A percentile compares a stretch with the other conserved stretches of the same genome.
These are phyloP conservation scores for Cantharellus anzutake DNA, from an alignment of 768 basidiomycete species.

Conservation along the genomic window DNA sequence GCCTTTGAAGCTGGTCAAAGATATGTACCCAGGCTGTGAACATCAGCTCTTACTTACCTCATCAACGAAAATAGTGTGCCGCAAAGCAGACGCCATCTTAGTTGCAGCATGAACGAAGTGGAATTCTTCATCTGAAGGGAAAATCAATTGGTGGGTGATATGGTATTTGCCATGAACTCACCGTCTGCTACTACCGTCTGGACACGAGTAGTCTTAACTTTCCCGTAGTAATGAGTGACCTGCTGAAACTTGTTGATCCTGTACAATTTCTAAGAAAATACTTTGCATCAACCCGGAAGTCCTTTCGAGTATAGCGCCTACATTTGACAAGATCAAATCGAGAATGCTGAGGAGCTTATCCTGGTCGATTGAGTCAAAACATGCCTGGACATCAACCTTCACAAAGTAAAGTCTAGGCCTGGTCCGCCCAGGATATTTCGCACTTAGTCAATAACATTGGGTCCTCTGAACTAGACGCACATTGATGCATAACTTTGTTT, in stretches of 20 bases:
- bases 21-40: no score
- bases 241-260: constrained; percentile 51
- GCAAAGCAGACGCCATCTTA: constrained; percentile 42
- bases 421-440: neutral
- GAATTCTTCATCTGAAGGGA: constrained; percentile 43
- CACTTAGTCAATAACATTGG: neutral
- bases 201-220: constrained; percentile 34
- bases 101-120: constrained; percentile 56
- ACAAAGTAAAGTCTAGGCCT: constrained; percentile 89
- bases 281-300: neutral
- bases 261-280: constrained; percentile 41
- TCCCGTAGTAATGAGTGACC: constrained; percentile 35
- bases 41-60: constrained; percentile 27
- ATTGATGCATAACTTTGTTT: constrained; percentile 26
- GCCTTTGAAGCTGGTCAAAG: no score
- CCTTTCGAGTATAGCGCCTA: constrained; percentile 13
- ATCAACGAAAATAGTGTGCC: constrained; percentile 72
- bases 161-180: constrained; percentile 12
- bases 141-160: neutral
- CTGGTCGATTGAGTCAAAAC: constrained; percentile 94
- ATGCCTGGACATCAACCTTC: constrained; percentile 89
- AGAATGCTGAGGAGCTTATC: constrained; percentile 64
- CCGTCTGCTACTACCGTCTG: constrained; percentile 53
- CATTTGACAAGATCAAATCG: constrained; percentile 52
- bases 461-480: constrained; percentile 21